Evolutionary conservation across 345 rosid species (phyloP), one percentile per base, ranked within the genome.

Genomic region (Rhodamnia rubescens): DNA sequence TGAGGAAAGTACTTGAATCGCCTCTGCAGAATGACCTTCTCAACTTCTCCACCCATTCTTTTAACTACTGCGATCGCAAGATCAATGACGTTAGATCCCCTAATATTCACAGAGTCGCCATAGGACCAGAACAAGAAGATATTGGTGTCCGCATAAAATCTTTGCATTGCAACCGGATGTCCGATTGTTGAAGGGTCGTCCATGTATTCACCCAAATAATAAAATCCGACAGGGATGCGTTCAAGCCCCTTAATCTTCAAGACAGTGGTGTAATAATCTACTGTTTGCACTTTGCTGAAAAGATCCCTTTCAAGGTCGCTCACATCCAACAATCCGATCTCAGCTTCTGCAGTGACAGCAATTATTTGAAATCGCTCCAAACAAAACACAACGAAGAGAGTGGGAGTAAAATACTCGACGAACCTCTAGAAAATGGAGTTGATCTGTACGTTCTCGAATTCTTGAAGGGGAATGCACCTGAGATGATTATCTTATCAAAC

Each of bases 71-170:
- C 87, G 52, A 88, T 89, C 26, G 91, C 93, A 10, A 90, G 90
- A 32, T 93, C 90, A 7, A 90, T 74, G 81, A 94, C 90, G 24
- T 84, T 83, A 80, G 89, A 85, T 85, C 93, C 95, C 52, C 24
- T 90, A 47, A 93, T 53, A 85, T 91, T 89, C 2, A 20, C 87
- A 59, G 92, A 87, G 87, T 94, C 90, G 6, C 95, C 95, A 9
- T 92, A 94, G 2, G 96, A 94, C 95, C 94, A 93, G 89, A 94
- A 94, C 90, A 94, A 88, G 92, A 93, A 92, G 85, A 93, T 89
- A 85, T 94, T 89, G 13, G 96, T 83, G 88, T 94, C 93, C 15
- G 90, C 89, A 83, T 87, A 92, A 88, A 92, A 94, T 90, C 87
- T 93, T 90, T 94, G 96, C 93, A 94, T 90, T 85, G 96, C 96